Evolutionary conservation across 192 early-diverging fungal species (phyloP).

Genomic region (Coemansia erecta): DNA sequence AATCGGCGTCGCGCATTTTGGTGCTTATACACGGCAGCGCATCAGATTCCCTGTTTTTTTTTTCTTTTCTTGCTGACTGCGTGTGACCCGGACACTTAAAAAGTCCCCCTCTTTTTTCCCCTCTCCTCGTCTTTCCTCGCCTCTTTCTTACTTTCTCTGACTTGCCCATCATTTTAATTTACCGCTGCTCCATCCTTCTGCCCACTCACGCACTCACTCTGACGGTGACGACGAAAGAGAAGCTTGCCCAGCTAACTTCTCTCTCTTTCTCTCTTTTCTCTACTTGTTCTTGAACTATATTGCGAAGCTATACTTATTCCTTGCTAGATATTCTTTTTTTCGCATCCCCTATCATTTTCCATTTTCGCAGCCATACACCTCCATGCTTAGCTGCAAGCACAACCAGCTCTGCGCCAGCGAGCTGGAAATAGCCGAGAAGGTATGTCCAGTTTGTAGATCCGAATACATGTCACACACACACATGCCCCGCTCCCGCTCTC

Average conservation of each 20-base stretch:
- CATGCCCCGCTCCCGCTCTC: neutral
- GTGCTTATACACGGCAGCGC: neutral
- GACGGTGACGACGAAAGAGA: neutral
- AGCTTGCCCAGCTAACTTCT: neutral
- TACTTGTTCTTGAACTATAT: neutral
- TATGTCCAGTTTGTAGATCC: slow-evolving; percentile 8
- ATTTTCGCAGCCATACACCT: neutral
- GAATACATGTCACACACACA: neutral
- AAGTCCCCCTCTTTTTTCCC: slow-evolving; percentile 1
- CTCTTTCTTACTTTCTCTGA: slow-evolving; percentile 2
- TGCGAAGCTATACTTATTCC: neutral
- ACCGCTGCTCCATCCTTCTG: neutral
- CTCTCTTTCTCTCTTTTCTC: neutral
- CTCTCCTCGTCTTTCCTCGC: slow-evolving; percentile 2
- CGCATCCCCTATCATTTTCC: too few species aligned
- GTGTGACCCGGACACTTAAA: neutral
- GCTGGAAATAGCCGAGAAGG: slow-evolving; percentile 59
- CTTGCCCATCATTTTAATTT: slow-evolving; percentile 5
- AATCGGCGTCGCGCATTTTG: neutral
- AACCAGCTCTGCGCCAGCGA: slow-evolving; percentile 55
- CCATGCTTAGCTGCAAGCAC: slow-evolving; percentile 45
- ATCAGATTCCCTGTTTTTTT: slow-evolving; percentile 8
- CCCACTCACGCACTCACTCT: neutral
- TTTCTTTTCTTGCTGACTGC: slow-evolving; percentile 7
- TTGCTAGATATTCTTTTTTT: too few species aligned